Evolutionary conservation across 768 basidiomycete species (phyloP).

Genomic region (Hericium alpestre): DNA sequence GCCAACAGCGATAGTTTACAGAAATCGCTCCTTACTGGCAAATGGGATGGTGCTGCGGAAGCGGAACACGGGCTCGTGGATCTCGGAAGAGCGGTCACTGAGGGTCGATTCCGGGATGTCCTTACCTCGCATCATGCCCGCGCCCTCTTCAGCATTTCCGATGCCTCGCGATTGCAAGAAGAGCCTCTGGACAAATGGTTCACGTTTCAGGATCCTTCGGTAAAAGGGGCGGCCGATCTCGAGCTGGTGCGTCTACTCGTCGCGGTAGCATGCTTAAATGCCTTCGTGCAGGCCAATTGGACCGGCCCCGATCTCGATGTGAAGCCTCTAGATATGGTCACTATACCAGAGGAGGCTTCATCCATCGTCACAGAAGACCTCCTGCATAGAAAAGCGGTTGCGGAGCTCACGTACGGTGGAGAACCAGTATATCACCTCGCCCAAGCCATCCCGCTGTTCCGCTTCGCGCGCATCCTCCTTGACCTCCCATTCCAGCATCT

Average conservation of each 20-base stretch:
- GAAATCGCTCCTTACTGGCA: constrained; percentile 45
- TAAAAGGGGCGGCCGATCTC: constrained; percentile 26
- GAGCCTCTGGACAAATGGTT: constrained; percentile 27
- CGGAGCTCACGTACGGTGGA: constrained; percentile 72
- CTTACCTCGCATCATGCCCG: constrained; percentile 28
- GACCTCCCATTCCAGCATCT: constrained; percentile 37
- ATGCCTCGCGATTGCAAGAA: constrained; percentile 22
- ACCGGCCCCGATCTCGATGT: constrained; percentile 82
- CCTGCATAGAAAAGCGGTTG: constrained; percentile 57
- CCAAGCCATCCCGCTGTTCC: constrained; percentile 55
- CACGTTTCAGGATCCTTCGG: constrained; percentile 19
- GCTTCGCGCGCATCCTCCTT: constrained; percentile 65
- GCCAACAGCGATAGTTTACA: constrained; percentile 28
- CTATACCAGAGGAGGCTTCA: constrained; percentile 19
- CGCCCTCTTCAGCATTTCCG: constrained; percentile 23
- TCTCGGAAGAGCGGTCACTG: constrained; percentile 45
- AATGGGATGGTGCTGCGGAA: constrained; percentile 23
- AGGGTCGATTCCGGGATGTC: constrained; percentile 47
- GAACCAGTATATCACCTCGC: constrained; percentile 95
- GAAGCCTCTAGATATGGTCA: constrained; percentile 28
- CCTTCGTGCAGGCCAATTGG: constrained; percentile 92
- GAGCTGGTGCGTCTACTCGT: constrained; percentile 53
- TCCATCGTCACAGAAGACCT: constrained; percentile 30
- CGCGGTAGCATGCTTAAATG: constrained; percentile 74
- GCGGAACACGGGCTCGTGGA: constrained; percentile 25